phyloP scores from a whole-genome alignment of 2,329 filamentous ascomycete species.

The Fusarium compactum region DNA sequence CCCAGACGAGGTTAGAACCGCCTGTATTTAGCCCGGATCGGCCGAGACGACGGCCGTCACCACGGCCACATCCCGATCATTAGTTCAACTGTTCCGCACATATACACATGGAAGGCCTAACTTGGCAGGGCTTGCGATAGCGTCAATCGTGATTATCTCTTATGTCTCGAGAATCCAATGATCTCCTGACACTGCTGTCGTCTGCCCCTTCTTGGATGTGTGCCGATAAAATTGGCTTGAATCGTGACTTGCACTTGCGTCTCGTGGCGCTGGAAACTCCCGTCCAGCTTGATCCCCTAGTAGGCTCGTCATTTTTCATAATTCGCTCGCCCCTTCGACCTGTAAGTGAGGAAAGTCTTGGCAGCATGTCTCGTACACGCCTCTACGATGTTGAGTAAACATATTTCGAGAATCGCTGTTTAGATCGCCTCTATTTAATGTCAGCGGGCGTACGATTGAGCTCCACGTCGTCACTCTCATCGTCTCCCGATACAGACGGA shows the following conservation, averaged over 20 bases:
- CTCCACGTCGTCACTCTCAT: slow-evolving; percentile 28
- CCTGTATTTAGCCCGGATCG: slow-evolving; percentile 1
- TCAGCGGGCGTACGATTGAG: slow-evolving; percentile 39
- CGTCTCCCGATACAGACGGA: slow-evolving; percentile 1
- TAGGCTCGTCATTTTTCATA: slow-evolving; percentile 35
- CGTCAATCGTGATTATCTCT: slow-evolving; percentile 5
- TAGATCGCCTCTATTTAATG: slow-evolving; percentile 38
- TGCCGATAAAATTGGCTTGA: background rate
- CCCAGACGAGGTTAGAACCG: slow-evolving; percentile 15
- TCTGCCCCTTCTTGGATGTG: background rate
- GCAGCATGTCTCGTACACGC: slow-evolving; percentile 2
- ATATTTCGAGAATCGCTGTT: slow-evolving; percentile 35
- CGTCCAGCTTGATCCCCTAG: background rate
- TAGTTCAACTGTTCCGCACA: background rate
- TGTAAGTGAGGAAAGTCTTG: slow-evolving; percentile 11
- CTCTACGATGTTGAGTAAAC: slow-evolving; percentile 21
- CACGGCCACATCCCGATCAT: background rate
- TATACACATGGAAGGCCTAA: background rate
- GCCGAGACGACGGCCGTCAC: background rate
- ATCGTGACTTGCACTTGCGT: slow-evolving; percentile 2
- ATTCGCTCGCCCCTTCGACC: slow-evolving; percentile 34
- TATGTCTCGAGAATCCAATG: background rate
- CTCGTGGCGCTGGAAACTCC: slow-evolving; percentile 8
- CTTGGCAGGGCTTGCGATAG: slow-evolving; percentile 6
- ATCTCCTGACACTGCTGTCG: background rate